Percentiles rank a stretch among this genome's conserved stretches.
Conservation (phyloP, 768 basidiomycete species). For the Termitomyces sp. region DNA sequence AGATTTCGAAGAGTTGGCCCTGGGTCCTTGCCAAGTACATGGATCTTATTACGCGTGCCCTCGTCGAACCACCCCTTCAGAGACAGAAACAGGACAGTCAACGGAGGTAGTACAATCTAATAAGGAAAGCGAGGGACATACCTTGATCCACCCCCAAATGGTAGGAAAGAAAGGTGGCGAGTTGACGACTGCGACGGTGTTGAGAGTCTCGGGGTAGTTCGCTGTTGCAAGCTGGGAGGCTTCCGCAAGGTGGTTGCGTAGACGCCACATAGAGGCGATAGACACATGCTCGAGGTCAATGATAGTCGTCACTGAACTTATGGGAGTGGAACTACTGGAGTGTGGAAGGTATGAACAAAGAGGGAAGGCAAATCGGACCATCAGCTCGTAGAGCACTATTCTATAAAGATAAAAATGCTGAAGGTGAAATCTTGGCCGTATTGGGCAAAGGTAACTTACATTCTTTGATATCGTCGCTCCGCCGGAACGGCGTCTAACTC, state of each 20-base stretch:
- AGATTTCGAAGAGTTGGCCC: constrained; percentile 46
- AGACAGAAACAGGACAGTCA: not conserved
- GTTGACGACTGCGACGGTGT: constrained; percentile 66
- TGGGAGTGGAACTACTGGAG: constrained; percentile 40
- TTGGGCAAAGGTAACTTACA: constrained; percentile 39
- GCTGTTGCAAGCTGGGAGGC: constrained; percentile 70
- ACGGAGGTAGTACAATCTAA: not conserved
- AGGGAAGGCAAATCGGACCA: constrained; percentile 59
- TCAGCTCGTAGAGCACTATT: constrained; percentile 58
- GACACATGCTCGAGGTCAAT: constrained; percentile 67
- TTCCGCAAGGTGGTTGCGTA: constrained; percentile 69
- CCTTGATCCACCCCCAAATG: constrained; percentile 83
- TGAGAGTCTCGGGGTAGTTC: constrained; percentile 77
- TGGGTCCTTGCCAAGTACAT: constrained; percentile 61
- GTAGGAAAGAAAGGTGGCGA: constrained; percentile 80
- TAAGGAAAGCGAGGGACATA: constrained; percentile 16
- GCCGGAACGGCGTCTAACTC: constrained; percentile 51
- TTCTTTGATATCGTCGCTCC: constrained; percentile 59
- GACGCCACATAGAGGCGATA: constrained; percentile 59
- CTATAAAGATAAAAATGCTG: constrained; percentile 24
- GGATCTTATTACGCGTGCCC: constrained; percentile 71
- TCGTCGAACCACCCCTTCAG: constrained; percentile 73
- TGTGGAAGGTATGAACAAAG: constrained; percentile 61
- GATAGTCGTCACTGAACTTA: constrained; percentile 60
- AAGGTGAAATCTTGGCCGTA: not conserved